Evolutionary conservation across 371 early-diverging fungal genomes (phyloP), one percentile per base, ranked within the genome.

Genomic region (Haplosporangium sp.): DNA sequence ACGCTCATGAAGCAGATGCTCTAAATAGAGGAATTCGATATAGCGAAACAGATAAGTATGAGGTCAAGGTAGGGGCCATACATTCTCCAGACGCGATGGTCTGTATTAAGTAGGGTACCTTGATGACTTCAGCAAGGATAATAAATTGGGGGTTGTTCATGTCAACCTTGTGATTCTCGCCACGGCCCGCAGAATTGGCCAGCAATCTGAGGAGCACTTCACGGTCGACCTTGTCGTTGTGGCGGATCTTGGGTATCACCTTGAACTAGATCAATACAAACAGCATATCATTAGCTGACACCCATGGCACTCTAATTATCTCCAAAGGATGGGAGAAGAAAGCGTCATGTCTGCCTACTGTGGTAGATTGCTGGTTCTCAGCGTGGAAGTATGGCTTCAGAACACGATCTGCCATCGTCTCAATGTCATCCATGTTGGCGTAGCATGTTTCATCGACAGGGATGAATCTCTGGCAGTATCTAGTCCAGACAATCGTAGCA

Each of bases 1-100:
- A 92, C 89, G 55, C 91, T 87, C 70, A 94, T 85, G 67, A 91
- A 91, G 69, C 92, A 92, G n/a, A 92, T 82, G 36, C 83, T 87
- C 90, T 91, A 65, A 42, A 59, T 45, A 37, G 18, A 59, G 51
- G 46, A 57, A 13, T 6, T 13, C 6, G 18, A 23, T 45, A 40
- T 23, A 42, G 37, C 6, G 1, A 13, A 21, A 21, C 14, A 16
- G 14, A 21, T 55, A 54, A 29, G 54, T 29, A 48, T 23, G 51
- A 42, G 6, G 55, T 14, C 50, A 10, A n/a, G 46, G 36, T 12
- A 41, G n/a, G 41, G 3, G 21, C 20, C 16, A 36, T 23, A 14
- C 50, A n/a, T 16, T 10, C 47, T 40, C n/a, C 13, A 16, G 16
- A 8, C 50, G 20, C 20, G 3, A 50, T 50, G 18, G 9, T 21